Percentiles rank a stretch among this genome's conserved stretches.
phyloP scores from a whole-genome alignment of 306 rosid genomes.

The Styphnolobium japonicum region DNA sequence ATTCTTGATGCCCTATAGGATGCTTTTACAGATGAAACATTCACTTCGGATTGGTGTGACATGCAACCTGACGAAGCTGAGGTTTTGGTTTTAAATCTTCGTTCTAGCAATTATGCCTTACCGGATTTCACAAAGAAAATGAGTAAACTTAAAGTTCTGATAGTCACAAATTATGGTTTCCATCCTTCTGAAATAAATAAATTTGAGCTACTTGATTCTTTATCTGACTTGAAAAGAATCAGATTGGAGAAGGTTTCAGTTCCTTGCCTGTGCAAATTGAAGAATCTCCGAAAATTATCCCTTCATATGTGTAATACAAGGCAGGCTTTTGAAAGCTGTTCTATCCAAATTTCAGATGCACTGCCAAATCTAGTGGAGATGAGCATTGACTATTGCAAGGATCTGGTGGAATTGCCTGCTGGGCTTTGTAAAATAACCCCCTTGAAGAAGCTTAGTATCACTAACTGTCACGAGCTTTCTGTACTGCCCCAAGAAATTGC shows the following conservation, averaged over 20 bases:
- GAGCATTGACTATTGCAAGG: conserved; percentile 47
- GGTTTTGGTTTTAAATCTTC: conserved; percentile 58
- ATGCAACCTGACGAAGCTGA: conserved; percentile 47
- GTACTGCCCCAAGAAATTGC: conserved; percentile 35
- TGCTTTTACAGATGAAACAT: conserved; percentile 51
- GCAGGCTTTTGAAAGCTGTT: conserved; percentile 22
- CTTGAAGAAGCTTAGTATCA: conserved; percentile 41
- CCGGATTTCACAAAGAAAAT: conserved; percentile 45
- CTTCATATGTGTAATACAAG: conserved; percentile 42
- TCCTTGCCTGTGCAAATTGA: conserved; percentile 31
- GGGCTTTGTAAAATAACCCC: conserved; percentile 23
- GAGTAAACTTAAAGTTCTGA: conserved; percentile 51
- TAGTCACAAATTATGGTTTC: conserved; percentile 49
- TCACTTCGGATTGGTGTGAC: conserved; percentile 48
- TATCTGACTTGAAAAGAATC: conserved; percentile 48
- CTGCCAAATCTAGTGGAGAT: conserved; percentile 45
- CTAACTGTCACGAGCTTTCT: conserved; percentile 41
- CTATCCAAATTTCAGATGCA: conserved; percentile 27
- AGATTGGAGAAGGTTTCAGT: conserved; percentile 50
- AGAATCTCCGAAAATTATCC: conserved; percentile 38
- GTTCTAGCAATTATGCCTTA: conserved; percentile 37
- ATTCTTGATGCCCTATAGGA: not conserved
- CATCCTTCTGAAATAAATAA: conserved; percentile 36
- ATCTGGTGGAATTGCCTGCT: conserved; percentile 37
- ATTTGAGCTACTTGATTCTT: conserved; percentile 35